A percentile compares a stretch with the other conserved stretches of the same genome.
phyloP scores from a whole-genome alignment of 1,284 basidiomycete genomes.

The Coniferiporia weirii region DNA sequence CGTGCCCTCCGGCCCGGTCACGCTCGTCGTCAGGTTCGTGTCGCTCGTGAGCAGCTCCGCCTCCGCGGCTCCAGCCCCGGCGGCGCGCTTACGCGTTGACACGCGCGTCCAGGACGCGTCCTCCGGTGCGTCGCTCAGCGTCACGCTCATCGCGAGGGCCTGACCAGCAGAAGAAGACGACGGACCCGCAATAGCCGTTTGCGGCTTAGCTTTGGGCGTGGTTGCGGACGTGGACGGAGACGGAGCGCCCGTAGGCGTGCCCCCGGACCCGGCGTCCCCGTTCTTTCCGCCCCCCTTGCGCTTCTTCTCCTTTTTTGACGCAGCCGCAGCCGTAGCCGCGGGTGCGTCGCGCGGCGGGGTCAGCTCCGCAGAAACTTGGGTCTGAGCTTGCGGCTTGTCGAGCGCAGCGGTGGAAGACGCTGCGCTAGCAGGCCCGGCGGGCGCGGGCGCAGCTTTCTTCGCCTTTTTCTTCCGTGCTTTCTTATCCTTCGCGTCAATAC shows the following conservation, averaged over 20 bases:
- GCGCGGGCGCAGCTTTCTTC: conserved; percentile 10
- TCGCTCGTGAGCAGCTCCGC: conserved; percentile 45
- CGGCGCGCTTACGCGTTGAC: conserved; percentile 27
- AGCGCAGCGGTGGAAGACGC: not conserved
- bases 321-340: no score
- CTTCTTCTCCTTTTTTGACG: conserved; percentile 22
- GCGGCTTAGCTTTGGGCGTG: not conserved
- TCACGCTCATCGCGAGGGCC: not conserved
- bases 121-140: conserved; percentile 27
- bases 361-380: not conserved
- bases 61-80: conserved; percentile 12
- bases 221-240: not conserved
- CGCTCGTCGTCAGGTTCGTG: conserved; percentile 45
- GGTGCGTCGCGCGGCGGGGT: conserved; percentile 6
- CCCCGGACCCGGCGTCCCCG: not conserved
- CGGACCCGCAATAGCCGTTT: not conserved
- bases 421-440: not conserved
- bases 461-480: conserved; percentile 17
- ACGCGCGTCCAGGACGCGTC: conserved; percentile 57
- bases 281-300: conserved; percentile 9
- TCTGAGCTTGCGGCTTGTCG: not conserved
- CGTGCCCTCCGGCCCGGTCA: conserved; percentile 45
- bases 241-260: not conserved
- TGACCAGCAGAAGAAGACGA: not conserved
- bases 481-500: conserved; percentile 17